A percentile compares a stretch with the other conserved stretches of the same genome.
These are phyloP conservation scores for Plantago ovata DNA, from an alignment of 257 asterid species.

Conservation along the genomic window DNA sequence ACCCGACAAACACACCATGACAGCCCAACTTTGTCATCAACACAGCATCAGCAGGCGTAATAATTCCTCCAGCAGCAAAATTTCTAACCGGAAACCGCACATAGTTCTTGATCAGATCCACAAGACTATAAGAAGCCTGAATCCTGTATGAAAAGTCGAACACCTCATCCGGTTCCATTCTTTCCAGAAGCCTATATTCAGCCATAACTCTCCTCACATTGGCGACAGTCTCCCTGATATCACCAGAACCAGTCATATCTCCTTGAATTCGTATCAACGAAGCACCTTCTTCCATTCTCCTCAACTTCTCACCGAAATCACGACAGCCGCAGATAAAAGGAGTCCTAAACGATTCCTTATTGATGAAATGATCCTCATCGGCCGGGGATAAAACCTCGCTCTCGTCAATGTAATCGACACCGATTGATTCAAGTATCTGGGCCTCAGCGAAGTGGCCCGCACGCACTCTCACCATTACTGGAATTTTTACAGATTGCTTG, in stretches of 20 bases:
- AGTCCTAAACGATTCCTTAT: too few species aligned
- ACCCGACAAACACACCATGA: too few species aligned
- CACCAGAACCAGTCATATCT: constrained; percentile 39
- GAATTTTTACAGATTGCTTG: too few species aligned
- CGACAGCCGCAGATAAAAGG: too few species aligned
- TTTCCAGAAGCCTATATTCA: constrained; percentile 52
- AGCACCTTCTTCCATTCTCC: constrained; percentile 56
- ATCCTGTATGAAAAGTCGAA: constrained; percentile 61
- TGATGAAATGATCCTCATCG: too few species aligned
- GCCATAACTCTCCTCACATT: constrained; percentile 74
- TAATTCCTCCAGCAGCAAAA: constrained; percentile 77
- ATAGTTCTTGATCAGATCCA: constrained; percentile 62
- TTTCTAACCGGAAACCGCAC: constrained; percentile 86
- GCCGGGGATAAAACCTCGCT: too few species aligned
- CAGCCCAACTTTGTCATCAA: too few species aligned
- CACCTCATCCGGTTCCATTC: constrained; percentile 82
- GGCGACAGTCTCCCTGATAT: constrained; percentile 47
- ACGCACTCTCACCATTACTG: too few species aligned
- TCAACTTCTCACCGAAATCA: constrained; percentile 68
- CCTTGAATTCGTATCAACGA: constrained; percentile 77
- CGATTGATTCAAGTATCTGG: too few species aligned
- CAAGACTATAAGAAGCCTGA: not conserved
- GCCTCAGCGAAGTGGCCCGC: too few species aligned
- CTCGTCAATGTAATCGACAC: too few species aligned
- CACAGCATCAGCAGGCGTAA: constrained; percentile 84